Evolutionary conservation across 768 basidiomycete species (phyloP), one percentile per base, ranked within the genome.

Genomic region (Hypholoma fasciculare): DNA sequence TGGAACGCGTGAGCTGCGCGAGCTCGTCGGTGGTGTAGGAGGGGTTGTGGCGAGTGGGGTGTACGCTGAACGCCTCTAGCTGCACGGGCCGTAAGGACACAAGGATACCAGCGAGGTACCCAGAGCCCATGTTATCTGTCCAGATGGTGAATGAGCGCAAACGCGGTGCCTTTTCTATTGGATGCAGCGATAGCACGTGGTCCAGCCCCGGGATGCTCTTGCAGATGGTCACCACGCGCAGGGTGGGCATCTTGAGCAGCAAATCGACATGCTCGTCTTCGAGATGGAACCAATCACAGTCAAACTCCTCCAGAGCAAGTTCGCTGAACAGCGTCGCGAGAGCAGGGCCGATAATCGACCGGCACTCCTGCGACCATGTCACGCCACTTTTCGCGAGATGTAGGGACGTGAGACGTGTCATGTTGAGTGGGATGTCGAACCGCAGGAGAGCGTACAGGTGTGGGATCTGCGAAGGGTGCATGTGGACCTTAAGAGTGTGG

Each of bases 241-340:
- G 17, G 5, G 40, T 6, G 40, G 57, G 61, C 61, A 58, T 58
- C 12, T 26, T n/a, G 20, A 61, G 19, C 17, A 61, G 37, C 4
- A 13, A 19, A 11, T 51, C 16, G 9, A 50, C 23, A 8, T 49
- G 42, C 6, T 43, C 42, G 48, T 46, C 53, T 12, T 20, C 37
- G 5, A 61, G 40, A 16, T 49, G 39, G 14, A 61, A 11, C 42
- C 53, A 58, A 27, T 52, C 44, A 38, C 61, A 61, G 12, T 8
- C 20, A 26, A 61, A 61, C 16, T 52, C 57, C 19, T 56, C 42
- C 7, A 61, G 44, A 16, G 58, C 36, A n/a, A 58, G 17, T 20
- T 20, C 26, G 13, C 34, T 8, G 4, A 58, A 43, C 14, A 42
- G 43, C 12, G 16, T n/a, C 7, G 42, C 4, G 14, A 52, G 27